Base-by-base conservation (phyloP, 306 rosid genomes). In the Senna siamea region DNA sequence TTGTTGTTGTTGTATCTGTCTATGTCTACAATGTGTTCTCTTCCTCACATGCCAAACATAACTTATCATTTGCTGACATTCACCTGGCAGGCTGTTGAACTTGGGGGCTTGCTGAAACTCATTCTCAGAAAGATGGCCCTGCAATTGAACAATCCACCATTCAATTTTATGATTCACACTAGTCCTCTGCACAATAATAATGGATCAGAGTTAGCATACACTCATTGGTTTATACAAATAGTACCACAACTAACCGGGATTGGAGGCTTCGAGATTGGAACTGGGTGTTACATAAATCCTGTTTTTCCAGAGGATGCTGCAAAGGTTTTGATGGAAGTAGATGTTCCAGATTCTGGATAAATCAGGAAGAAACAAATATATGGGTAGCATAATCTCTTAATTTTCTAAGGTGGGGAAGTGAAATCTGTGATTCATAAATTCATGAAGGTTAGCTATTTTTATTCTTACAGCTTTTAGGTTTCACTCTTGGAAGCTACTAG, bases 261-360 rank as follows among this genome's bases (percentile, higher is more conserved):
- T 6, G 90, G 88, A 0, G 98, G 98, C 12, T 88, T 92, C 52
- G 98, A 92, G 79, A 80, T 90, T 3, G 96, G 96, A 85, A 80
- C 86, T 28, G 92, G 98, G 14, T 92, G 96, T 67, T 81, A 85
- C 84, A 90, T 92, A 43, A 92, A 92, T 76, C 92, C 94, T 6
- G 89, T 92, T 48, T 80, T 92, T 67, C 98, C 94, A 0, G 98
- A 90, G 82, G 98, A 90, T 79, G 96, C 96, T 44, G 98, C 98
- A 48, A 79, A 80, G 85, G 78, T 88, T 81, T 74, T 92, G 71
- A 87, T 94, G 81, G 94, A 88, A 80, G 91, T 92, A 44, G 56
- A 77, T 62, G 78, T 81, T 71, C 79, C 79, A 9, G 76, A 71
- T 41, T 78, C 74, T 59, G 77, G n/a, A n/a, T n/a, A n/a, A n/a